Conservation (phyloP, 108 stramenopile genomes). For the Schizochytrium sp. region DNA sequence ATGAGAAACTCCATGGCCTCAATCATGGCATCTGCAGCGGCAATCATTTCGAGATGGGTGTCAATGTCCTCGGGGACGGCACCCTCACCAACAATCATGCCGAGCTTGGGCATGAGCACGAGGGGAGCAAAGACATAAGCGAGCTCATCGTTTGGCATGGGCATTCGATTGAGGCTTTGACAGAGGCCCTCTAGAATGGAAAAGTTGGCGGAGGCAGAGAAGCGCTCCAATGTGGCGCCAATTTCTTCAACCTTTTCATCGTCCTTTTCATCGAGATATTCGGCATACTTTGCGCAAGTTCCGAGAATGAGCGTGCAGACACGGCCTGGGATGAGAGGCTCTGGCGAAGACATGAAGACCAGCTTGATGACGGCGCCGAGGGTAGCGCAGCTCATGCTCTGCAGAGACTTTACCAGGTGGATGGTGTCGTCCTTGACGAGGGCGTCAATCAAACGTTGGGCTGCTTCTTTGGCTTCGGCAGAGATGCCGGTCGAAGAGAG, state of each 20-base stretch:
- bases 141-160: not conserved
- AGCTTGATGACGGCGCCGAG: constrained; percentile 1
- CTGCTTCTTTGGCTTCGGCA: constrained; percentile 10
- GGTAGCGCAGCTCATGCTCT: not conserved
- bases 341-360: not conserved
- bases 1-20: constrained; percentile 3
- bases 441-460: not conserved
- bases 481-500: not conserved
- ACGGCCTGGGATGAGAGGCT: not conserved
- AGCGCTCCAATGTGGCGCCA: not conserved
- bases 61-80: not conserved
- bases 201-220: not conserved
- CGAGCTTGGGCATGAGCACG: not conserved
- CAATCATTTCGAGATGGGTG: not conserved
- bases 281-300: not conserved
- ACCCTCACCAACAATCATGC: not conserved
- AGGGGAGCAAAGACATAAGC: not conserved
- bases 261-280: not conserved
- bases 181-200: constrained; percentile 5
- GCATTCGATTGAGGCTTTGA: not conserved
- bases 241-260: constrained; percentile 15
- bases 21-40: not conserved
- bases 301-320: not conserved
- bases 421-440: constrained; percentile 2
- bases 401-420: not conserved